Base-by-base conservation (phyloP, 2,329 filamentous ascomycete genomes). In the Tolypocladium ovalisporum region DNA sequence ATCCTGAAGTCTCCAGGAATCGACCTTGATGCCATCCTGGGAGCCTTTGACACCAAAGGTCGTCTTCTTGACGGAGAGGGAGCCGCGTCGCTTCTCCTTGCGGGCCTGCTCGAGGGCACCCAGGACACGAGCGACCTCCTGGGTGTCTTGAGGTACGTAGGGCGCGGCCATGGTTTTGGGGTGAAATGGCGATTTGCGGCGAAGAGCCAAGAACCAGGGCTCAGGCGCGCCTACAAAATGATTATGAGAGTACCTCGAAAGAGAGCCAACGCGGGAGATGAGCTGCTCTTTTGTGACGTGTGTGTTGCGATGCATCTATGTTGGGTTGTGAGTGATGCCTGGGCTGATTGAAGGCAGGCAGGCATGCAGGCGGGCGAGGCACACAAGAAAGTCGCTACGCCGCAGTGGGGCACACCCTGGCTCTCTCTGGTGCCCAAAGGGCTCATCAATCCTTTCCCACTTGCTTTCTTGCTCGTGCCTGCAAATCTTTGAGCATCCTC, bases 1-100 rank as follows among this genome's bases (percentile, higher is more conserved):
- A 63, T 99, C 94, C 65, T 88, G 85, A 73, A 97, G 87, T 63
- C 88, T 87, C 94, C 94, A 99, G 3, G 93, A 97, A 68, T 94
- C 85, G 57, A 97, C 89, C 7, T 76, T 77, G 62, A 90, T 82
- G 32, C 82, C 78, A 58, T 85, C 78, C 27, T 80, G 78, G 7
- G 86, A 89, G 19, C 75, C 74, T 47, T 76, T 73, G 24, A 97
- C 82, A 1, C 77, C 65, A 68, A 90, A 99, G 4, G 82, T 88
- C n/a, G 82, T 84, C 75, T 91, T 95, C 72, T 87, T 94, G 74
- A 87, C 87, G 22, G 82, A 86, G 69, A 90, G 89, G 2, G 76
- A 76, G 42, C 78, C 80, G 61, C 82, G 85, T 59, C 75, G 73
- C 58, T 82, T 79, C 59, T 75, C 72, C 65, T 84, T 82, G 51